Conservation (phyloP, 2,329 filamentous ascomycete genomes). For the Berkeleyomyces rouxiae region DNA sequence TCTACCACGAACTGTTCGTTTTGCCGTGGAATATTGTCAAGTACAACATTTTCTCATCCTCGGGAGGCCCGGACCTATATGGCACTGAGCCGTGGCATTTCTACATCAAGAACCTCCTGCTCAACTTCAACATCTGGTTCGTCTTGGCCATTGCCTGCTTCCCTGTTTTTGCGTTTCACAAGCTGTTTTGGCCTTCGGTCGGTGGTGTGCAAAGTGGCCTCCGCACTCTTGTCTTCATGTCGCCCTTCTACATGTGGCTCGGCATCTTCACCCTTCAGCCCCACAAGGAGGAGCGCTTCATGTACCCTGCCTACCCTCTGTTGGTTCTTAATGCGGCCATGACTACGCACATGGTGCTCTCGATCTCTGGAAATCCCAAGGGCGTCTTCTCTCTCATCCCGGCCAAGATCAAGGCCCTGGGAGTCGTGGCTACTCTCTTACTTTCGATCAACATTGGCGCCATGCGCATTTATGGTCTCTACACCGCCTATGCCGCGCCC, state of each 20-base stretch:
- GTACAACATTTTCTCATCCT: conserved; percentile 82
- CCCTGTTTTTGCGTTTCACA: conserved; percentile 61
- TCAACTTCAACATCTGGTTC: conserved; percentile 97
- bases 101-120: conserved; percentile 73
- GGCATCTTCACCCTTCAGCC: conserved; percentile 80
- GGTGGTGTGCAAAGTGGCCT: conserved; percentile 53
- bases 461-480: conserved; percentile 58
- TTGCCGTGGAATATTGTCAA: conserved; percentile 86
- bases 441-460: conserved; percentile 49
- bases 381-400: conserved; percentile 56
- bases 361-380: conserved; percentile 55
- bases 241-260: conserved; percentile 90
- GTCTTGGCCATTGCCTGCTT: conserved; percentile 56
- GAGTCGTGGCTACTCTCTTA: conserved; percentile 44
- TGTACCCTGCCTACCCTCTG: conserved; percentile 92
- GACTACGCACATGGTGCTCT: conserved; percentile 62
- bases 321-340: conserved; percentile 78
- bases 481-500: conserved; percentile 71
- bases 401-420: conserved; percentile 51
- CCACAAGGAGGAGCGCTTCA: conserved; percentile 96
- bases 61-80: conserved; percentile 77
- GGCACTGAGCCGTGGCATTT: conserved; percentile 96
- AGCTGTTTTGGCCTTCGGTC: conserved; percentile 42
- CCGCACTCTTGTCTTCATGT: conserved; percentile 59
- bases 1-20: conserved; percentile 62